Evolutionary conservation across 805 yeast species (phyloP), one percentile per base, ranked within the genome.

Genomic region (Wickerhamomyces ciferrii): DNA sequence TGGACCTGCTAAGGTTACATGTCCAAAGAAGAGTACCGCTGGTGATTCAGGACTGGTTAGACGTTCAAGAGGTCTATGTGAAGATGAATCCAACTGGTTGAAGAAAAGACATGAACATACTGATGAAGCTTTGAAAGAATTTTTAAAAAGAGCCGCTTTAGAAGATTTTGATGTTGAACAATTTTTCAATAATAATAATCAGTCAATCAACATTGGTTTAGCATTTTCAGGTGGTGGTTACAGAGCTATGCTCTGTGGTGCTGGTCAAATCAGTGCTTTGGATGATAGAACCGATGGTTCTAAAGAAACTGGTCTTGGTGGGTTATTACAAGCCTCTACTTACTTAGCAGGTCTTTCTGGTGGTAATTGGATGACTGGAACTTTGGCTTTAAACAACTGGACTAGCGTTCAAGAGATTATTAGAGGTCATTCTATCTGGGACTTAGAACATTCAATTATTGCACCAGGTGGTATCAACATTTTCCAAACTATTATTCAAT

Each of bases 201-300:
- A 51, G 13, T 55, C 79, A 8, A 69, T 76, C 47, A 71, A 72
- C 48, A 69, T 83, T 38, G 89, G 79, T 17, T 52, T 76, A 7
- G 81, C 91, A 7, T 83, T 81, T 56, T 74, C 87, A 14, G 96
- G 96, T 42, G 96, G 96, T 62, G 96, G 96, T 15, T 88, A 86
- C 65, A 75, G 96, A 51, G 96, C 96, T 36, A 87, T 89, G 94
- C 65, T 88, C 38, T 65, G 73, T 46, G 96, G 96, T 8, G 96
- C 95, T 9, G 96, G 96, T 39, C 83, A 82, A 61, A 64, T 88
- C 27, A 70, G 90, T 5, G 96, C 90, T 3, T 65, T 87, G 48
- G 96, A 88, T 60, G 77, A 78, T 56, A 71, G 94, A 59, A 83
- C 91, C 5, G 65, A 56, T 2, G 74, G 71, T 47, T 74, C 80